Conservation (phyloP, 2,329 filamentous ascomycete genomes). For the Trichoderma polysporum region DNA sequence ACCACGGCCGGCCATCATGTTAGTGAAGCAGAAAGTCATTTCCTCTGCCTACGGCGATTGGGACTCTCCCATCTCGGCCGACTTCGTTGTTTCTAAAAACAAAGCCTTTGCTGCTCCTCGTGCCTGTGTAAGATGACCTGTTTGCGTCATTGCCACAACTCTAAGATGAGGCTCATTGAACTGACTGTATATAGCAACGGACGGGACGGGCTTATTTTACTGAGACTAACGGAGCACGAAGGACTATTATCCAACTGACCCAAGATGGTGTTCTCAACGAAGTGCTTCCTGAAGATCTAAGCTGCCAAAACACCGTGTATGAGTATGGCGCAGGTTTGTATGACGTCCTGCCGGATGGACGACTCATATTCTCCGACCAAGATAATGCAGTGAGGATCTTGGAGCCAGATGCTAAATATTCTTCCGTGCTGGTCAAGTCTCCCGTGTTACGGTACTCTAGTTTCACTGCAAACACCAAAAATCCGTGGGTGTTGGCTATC, state of each 20-base stretch:
- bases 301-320: slow-evolving; percentile 47
- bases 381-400: slow-evolving; percentile 46
- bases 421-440: slow-evolving; percentile 34
- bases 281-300: slow-evolving; percentile 45
- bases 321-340: slow-evolving; percentile 53
- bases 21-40: slow-evolving; percentile 31
- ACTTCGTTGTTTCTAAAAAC: slow-evolving; percentile 38
- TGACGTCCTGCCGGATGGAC: slow-evolving; percentile 38
- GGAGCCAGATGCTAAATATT: slow-evolving; percentile 37
- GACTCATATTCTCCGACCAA: slow-evolving; percentile 48
- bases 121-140: slow-evolving; percentile 33
- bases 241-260: slow-evolving; percentile 45
- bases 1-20: slow-evolving; percentile 12
- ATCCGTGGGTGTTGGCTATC: slow-evolving; percentile 49
- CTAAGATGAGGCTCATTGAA: not conserved
- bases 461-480: slow-evolving; percentile 43
- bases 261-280: slow-evolving; percentile 34
- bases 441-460: slow-evolving; percentile 45
- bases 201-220: slow-evolving; percentile 40
- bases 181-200: slow-evolving; percentile 23
- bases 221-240: slow-evolving; percentile 42
- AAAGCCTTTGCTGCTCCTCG: slow-evolving; percentile 36
- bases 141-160: not conserved
- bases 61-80: slow-evolving; percentile 40
- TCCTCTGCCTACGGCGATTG: slow-evolving; percentile 39